A percentile compares a stretch with the other conserved stretches of the same genome.
Evolutionary conservation across 768 basidiomycete genomes (phyloP).

Genomic region (Mycena crocata): DNA sequence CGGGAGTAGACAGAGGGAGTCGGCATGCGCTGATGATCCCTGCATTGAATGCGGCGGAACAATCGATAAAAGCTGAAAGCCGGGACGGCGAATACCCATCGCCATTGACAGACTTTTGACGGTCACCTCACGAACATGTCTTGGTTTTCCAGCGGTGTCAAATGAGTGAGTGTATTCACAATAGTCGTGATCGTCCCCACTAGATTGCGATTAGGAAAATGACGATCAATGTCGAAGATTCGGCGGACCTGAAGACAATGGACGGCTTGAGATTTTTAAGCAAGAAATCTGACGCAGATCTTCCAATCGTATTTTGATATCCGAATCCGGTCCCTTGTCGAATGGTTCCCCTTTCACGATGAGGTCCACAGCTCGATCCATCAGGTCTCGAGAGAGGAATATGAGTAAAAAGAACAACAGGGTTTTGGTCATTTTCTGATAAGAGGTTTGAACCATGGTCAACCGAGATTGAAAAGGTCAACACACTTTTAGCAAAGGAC

Average conservation of each 20-base stretch:
- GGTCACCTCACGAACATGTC: constrained; percentile 76
- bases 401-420: constrained; percentile 84
- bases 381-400: constrained; percentile 88
- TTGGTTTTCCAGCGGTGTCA: constrained; percentile 34
- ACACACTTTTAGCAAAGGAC: constrained; percentile 51
- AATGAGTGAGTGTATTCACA: constrained; percentile 78
- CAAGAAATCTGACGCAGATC: constrained; percentile 73
- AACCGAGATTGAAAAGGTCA: neutral
- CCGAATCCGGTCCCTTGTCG: constrained; percentile 80
- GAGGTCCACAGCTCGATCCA: constrained; percentile 76
- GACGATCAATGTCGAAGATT: neutral
- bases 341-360: constrained; percentile 81
- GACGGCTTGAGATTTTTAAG: constrained; percentile 73
- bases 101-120: constrained; percentile 93
- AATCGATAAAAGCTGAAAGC: constrained; percentile 91
- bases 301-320: constrained; percentile 87
- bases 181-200: constrained; percentile 96
- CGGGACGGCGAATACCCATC: constrained; percentile 86
- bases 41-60: constrained; percentile 47
- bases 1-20: constrained; percentile 83
- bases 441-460: constrained; percentile 9
- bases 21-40: constrained; percentile 54
- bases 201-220: constrained; percentile 41
- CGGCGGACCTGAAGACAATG: constrained; percentile 77
- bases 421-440: constrained; percentile 51